These are phyloP conservation scores for Penicillium cosmopolitanum DNA, from an alignment of 495 filamentous ascomycete genomes.

Conservation along the genomic window DNA sequence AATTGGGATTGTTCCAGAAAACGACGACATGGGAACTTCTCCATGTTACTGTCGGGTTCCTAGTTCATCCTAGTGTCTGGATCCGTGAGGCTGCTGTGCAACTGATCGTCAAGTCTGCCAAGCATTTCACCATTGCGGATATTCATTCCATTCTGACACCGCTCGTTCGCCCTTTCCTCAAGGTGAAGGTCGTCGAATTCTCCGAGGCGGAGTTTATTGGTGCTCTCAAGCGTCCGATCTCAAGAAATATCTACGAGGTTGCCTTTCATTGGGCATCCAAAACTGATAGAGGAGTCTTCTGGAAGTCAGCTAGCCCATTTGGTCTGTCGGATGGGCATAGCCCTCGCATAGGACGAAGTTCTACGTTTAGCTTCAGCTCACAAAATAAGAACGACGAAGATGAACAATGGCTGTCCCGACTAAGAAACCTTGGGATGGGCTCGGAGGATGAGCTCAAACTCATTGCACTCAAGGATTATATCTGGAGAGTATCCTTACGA, in stretches of 20 bases:
- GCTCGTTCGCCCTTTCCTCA: conserved; percentile 81
- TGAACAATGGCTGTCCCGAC: conserved; percentile 85
- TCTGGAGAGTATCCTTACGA: conserved; percentile 80
- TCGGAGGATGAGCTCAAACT: conserved; percentile 90
- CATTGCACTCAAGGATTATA: conserved; percentile 83
- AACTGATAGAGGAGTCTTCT: conserved; percentile 78
- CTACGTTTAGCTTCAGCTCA: conserved; percentile 38
- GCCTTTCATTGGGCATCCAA: conserved; percentile 86
- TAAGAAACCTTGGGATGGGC: conserved; percentile 82
- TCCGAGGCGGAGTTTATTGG: conserved; percentile 78
- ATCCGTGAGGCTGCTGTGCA: conserved; percentile 86
- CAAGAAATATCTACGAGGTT: conserved; percentile 78
- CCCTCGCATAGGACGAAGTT: conserved; percentile 27
- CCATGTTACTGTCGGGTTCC: conserved; percentile 76
- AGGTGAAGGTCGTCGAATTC: conserved; percentile 63
- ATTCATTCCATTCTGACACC: conserved; percentile 80
- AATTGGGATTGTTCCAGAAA: conserved; percentile 83
- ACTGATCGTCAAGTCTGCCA: conserved; percentile 76
- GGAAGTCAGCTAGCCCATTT: conserved; percentile 73
- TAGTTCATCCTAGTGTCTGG: conserved; percentile 94
- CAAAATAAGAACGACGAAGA: conserved; percentile 85
- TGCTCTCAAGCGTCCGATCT: conserved; percentile 80
- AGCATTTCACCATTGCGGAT: conserved; percentile 80
- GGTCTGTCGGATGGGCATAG: conserved; percentile 52
- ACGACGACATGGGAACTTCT: conserved; percentile 86